These are phyloP conservation scores for Canna indica DNA, from an alignment of 176 grass and related monocot species.

Conservation along the genomic window DNA sequence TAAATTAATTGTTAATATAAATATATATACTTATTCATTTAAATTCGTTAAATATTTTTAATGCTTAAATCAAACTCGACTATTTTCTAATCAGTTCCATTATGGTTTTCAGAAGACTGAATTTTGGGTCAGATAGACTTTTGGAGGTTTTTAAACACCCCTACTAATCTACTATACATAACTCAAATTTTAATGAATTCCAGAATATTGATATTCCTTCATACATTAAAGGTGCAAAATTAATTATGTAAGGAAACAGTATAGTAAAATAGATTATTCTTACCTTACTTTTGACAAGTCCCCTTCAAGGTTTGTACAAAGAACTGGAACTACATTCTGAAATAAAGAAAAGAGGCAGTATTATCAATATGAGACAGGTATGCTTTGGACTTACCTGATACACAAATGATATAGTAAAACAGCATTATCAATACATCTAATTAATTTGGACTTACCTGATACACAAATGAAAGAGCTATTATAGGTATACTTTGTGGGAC, in stretches of 20 bases:
- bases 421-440: slow-evolving; percentile 14
- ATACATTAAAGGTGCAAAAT: neutral
- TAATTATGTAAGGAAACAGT: neutral
- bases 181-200: neutral
- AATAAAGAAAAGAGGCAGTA: slow-evolving; percentile 20
- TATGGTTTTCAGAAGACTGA: too few species aligned
- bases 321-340: slow-evolving; percentile 91
- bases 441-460: slow-evolving; percentile 48
- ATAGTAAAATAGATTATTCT: slow-evolving; percentile 8
- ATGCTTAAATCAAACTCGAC: too few species aligned
- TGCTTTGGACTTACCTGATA: slow-evolving; percentile 56
- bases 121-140: too few species aligned
- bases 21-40: too few species aligned
- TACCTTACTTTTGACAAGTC: slow-evolving; percentile 84
- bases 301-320: slow-evolving; percentile 90
- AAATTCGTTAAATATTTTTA: too few species aligned
- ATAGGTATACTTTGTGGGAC: slow-evolving; percentile 88
- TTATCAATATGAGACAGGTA: slow-evolving; percentile 8
- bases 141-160: too few species aligned
- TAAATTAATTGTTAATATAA: too few species aligned
- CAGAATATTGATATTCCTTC: neutral
- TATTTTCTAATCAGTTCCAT: too few species aligned
- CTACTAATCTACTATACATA: too few species aligned
- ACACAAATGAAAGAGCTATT: slow-evolving; percentile 90
- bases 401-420: too few species aligned